Evolutionary conservation across 805 yeast genomes (phyloP).

Genomic region (Wickerhamiella vanderwaltii): DNA sequence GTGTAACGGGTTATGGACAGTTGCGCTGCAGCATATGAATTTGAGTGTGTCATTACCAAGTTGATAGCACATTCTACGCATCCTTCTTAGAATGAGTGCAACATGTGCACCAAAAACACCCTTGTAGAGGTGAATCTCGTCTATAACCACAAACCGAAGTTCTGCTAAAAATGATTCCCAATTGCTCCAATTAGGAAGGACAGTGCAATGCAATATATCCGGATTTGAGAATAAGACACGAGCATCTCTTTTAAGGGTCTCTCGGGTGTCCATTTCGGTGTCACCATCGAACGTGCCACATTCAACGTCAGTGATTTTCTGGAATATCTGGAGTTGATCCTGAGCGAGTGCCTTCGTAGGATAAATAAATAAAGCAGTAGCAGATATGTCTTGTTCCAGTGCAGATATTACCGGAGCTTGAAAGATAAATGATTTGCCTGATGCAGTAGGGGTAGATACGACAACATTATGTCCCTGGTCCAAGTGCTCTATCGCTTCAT

Average conservation of each 20-base stretch:
- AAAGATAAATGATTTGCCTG: conserved; percentile 89
- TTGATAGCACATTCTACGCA: conserved; percentile 49
- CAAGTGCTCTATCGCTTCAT: conserved; percentile 51
- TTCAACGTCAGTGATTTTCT: conserved; percentile 40
- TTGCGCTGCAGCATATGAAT: conserved; percentile 89
- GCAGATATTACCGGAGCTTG: conserved; percentile 62
- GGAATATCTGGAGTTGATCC: conserved; percentile 81
- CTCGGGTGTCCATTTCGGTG: conserved; percentile 50
- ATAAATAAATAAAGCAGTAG: conserved; percentile 73
- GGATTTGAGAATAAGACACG: conserved; percentile 89
- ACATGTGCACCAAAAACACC: conserved; percentile 93
- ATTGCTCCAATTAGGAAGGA: conserved; percentile 60
- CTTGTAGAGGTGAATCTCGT: conserved; percentile 74
- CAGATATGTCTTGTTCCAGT: conserved; percentile 32
- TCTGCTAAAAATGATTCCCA: conserved; percentile 62
- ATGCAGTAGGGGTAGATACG: conserved; percentile 88
- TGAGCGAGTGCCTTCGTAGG: conserved; percentile 98
- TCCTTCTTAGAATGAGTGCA: conserved; percentile 66
- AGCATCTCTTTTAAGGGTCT: conserved; percentile 45
- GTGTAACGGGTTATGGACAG: conserved; percentile 57
- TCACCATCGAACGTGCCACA: conserved; percentile 92
- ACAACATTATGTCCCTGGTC: conserved; percentile 54
- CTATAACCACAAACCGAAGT: conserved; percentile 64
- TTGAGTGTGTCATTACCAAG: conserved; percentile 43
- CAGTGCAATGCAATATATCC: conserved; percentile 77